Conservation (phyloP, 257 asterid genomes). For the Petunia axillaris region DNA sequence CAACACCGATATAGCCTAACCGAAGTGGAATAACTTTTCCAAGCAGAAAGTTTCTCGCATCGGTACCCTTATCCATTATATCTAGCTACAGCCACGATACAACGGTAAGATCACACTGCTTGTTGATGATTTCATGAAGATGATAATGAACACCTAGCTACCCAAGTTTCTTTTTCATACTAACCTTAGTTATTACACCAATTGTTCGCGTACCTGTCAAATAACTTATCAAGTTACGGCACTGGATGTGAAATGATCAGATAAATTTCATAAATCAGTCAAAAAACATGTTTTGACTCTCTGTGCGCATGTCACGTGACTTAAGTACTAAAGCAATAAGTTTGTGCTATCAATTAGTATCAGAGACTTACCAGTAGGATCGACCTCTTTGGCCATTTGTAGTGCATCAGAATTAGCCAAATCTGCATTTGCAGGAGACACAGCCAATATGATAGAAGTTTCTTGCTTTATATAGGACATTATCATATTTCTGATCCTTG, state of each 20-base stretch:
- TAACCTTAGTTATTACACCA: conserved; percentile 94
- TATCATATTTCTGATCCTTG: conserved; percentile 90
- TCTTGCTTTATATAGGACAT: conserved; percentile 73
- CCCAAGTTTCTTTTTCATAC: conserved; percentile 3
- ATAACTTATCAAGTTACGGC: conserved; percentile 23
- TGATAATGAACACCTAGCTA: neutral
- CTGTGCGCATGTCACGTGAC: neutral
- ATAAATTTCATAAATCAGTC: neutral
- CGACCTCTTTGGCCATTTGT: conserved; percentile 93
- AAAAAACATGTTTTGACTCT: neutral
- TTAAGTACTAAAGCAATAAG: neutral
- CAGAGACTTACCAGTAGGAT: conserved; percentile 72
- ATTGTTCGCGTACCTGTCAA: conserved; percentile 87
- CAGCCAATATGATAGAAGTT: conserved; percentile 86
- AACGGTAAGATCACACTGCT: conserved; percentile 19
- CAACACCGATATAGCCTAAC: conserved; percentile 94
- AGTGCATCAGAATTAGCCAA: conserved; percentile 97
- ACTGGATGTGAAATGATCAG: neutral
- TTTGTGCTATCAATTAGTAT: conserved; percentile 1
- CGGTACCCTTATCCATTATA: conserved; percentile 98
- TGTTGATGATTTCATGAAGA: conserved; percentile 1
- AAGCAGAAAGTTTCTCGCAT: conserved; percentile 86
- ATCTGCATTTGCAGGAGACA: conserved; percentile 95
- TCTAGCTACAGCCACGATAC: conserved; percentile 70
- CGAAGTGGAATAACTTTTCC: conserved; percentile 96